Conservation (phyloP, 805 yeast genomes). For the Zygoascus flipseniorum region DNA sequence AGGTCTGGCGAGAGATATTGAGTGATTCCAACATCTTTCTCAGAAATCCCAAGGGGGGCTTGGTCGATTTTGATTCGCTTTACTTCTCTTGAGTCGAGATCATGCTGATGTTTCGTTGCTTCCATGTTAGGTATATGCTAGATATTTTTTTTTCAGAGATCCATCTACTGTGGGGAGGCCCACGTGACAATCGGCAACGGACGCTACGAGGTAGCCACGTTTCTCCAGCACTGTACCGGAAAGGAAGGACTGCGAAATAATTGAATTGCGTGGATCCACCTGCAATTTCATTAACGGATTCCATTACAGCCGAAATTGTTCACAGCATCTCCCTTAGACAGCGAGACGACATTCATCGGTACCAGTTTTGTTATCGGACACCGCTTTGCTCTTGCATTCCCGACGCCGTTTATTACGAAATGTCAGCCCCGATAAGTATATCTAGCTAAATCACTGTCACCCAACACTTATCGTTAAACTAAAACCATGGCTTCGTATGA, state of each 20-base stretch:
- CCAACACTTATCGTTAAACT: too few species aligned
- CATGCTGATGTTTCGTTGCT: neutral
- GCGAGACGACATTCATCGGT: too few species aligned
- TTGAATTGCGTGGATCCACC: too few species aligned
- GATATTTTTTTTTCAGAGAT: neutral
- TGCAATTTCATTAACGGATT: too few species aligned
- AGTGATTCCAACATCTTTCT: constrained; percentile 81
- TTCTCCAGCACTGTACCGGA: too few species aligned
- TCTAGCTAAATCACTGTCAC: neutral
- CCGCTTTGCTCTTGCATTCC: neutral
- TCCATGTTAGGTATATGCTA: neutral
- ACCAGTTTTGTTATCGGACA: neutral
- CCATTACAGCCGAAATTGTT: too few species aligned
- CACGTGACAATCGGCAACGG: too few species aligned
- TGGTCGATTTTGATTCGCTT: neutral
- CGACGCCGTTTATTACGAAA: neutral
- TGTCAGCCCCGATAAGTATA: neutral
- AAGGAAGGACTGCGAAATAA: too few species aligned
- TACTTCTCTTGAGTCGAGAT: neutral
- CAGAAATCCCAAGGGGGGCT: constrained; percentile 43
- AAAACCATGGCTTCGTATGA: neutral
- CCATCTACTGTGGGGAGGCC: too few species aligned
- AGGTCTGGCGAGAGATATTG: constrained; percentile 47
- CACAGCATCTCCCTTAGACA: too few species aligned
- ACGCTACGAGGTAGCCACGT: too few species aligned